These are phyloP conservation scores for Metarhizium guizhouense DNA, from an alignment of 2,329 filamentous ascomycete species.

Conservation along the genomic window DNA sequence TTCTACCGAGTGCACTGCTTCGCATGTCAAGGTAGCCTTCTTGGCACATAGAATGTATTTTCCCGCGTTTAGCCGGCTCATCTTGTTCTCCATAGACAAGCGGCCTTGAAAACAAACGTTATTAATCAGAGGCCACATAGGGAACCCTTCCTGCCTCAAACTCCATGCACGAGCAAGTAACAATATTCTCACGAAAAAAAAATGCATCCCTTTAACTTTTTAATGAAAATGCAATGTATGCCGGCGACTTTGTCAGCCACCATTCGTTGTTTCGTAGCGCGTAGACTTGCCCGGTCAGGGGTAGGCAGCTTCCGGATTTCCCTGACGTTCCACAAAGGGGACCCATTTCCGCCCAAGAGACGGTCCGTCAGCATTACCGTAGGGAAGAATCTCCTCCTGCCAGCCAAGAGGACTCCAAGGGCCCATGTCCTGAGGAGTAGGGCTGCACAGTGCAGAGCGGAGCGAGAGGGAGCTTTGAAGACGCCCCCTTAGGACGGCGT, in stretches of 20 bases:
- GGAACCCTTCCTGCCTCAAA: neutral
- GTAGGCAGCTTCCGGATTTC: conserved; percentile 18
- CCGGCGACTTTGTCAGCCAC: conserved; percentile 10
- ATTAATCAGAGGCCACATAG: neutral
- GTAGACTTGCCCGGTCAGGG: conserved; percentile 15
- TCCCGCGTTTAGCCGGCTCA: neutral
- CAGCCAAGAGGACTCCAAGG: conserved; percentile 40
- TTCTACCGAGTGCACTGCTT: neutral
- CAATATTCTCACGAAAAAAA: neutral
- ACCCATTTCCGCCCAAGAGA: conserved; percentile 35
- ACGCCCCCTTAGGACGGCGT: conserved; percentile 28
- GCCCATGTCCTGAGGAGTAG: conserved; percentile 29
- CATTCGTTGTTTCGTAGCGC: conserved; percentile 10
- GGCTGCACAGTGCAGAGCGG: conserved; percentile 25
- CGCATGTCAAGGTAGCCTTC: neutral
- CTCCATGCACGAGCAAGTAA: neutral
- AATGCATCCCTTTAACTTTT: neutral
- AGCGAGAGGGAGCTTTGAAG: conserved; percentile 27
- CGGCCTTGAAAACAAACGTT: neutral
- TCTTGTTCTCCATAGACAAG: neutral
- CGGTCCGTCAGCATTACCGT: conserved; percentile 31
- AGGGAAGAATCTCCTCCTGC: conserved; percentile 33
- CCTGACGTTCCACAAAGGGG: conserved; percentile 22
- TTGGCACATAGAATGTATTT: neutral
- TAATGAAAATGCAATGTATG: conserved; percentile 2